phyloP scores from a whole-genome alignment of 2,329 filamentous ascomycete genomes.

The Cordyceps militaris region DNA sequence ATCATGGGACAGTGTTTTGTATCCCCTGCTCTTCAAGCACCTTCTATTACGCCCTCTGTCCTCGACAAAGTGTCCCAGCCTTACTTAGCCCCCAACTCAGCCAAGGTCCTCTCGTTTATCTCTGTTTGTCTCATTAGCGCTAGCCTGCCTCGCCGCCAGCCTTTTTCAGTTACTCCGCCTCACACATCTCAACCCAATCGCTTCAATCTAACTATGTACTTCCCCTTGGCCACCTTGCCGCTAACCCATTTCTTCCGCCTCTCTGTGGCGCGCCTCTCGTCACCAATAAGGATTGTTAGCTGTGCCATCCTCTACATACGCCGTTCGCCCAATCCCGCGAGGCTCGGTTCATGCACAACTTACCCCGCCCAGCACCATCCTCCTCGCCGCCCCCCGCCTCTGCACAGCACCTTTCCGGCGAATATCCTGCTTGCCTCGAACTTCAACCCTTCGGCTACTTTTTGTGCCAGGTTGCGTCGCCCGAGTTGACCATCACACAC shows the following conservation, averaged over 20 bases:
- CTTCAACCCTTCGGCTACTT: neutral
- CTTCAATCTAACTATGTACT: neutral
- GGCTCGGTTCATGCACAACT: constrained; percentile 6
- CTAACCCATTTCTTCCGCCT: neutral
- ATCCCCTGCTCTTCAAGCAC: neutral
- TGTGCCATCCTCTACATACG: neutral
- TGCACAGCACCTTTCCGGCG: neutral
- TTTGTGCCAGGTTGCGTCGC: neutral
- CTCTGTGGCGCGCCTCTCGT: neutral
- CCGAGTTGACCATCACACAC: neutral
- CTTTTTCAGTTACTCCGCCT: neutral
- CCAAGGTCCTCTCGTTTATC: neutral
- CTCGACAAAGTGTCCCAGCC: no score
- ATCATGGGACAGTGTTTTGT: neutral
- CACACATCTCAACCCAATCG: neutral
- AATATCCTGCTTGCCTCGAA: neutral
- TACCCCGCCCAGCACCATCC: constrained; percentile 5
- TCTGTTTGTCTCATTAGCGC: no score
- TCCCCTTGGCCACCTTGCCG: neutral
- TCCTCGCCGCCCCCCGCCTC: neutral
- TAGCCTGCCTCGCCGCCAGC: neutral
- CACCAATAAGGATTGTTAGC: neutral
- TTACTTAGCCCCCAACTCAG: constrained; percentile 6
- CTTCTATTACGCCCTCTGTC: no score
- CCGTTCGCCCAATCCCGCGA: neutral